Conservation (phyloP, 2,329 filamentous ascomycete genomes). For the Plenodomus biglobosus region DNA sequence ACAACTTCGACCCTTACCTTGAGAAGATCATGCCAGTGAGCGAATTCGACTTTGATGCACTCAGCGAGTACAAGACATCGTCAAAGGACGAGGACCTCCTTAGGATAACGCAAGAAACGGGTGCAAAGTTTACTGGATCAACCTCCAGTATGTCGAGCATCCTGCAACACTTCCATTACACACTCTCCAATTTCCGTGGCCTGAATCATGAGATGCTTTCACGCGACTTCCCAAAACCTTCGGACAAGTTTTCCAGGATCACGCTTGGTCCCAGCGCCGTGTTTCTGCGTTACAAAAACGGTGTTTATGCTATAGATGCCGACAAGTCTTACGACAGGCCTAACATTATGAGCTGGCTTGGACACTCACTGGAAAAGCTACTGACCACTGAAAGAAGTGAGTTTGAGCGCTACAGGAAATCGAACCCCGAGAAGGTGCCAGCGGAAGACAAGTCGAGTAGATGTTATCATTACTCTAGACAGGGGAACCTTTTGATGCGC, state of each 20-base stretch:
- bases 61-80: constrained; percentile 88
- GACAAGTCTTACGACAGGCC: constrained; percentile 88
- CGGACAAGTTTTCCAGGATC: constrained; percentile 69
- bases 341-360: constrained; percentile 86
- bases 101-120: constrained; percentile 64
- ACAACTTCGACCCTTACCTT: constrained; percentile 96
- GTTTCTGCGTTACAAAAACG: constrained; percentile 80
- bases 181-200: constrained; percentile 80
- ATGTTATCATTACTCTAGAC: constrained; percentile 80
- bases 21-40: constrained; percentile 87
- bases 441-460: constrained; percentile 60
- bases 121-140: constrained; percentile 85
- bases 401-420: constrained; percentile 76
- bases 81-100: constrained; percentile 76
- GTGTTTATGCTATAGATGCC: constrained; percentile 89
- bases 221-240: constrained; percentile 62
- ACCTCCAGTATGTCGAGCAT: constrained; percentile 94
- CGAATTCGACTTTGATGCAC: constrained; percentile 87
- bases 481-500: constrained; percentile 88
- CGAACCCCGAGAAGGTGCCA: constrained; percentile 63
- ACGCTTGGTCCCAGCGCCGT: constrained; percentile 71
- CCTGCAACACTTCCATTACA: constrained; percentile 87
- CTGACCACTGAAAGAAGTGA: constrained; percentile 79
- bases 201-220: constrained; percentile 70
- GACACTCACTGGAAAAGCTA: constrained; percentile 95